Base-by-base conservation (phyloP, 345 rosid genomes). In the Murraya paniculata region DNA sequence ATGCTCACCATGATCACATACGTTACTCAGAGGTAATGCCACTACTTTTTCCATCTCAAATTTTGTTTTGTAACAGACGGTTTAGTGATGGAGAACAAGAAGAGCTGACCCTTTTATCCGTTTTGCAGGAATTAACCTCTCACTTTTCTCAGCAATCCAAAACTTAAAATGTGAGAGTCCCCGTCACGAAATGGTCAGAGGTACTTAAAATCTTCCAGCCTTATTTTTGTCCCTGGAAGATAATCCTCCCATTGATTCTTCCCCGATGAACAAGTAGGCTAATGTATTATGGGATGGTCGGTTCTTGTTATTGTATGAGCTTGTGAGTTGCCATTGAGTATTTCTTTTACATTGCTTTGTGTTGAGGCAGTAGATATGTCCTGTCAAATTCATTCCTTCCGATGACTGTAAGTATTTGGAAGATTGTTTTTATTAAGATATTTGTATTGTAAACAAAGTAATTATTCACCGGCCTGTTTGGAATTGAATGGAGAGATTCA, bases 21-120 rank as follows among this genome's bases (percentile, higher is more conserved):
- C 91, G 98, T n/a, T 94, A 91, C 78, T 92, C 98, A 2, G 89
- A 96, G 90, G 98, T 96, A 90, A 79, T 75, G 6, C 35, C 24
- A 50, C 64, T 36, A 11, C 61, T n/a, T 21, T 28, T 74, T 75
- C 55, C 22, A 25, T 19, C 45, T 74, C 6, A 25, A 33, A 22
- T 65, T 36, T 31, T 38, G 35, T 69, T 50, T 36, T 27, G 13
- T 25, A 18, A 28, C 22, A 56, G 25, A 36, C 1, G 21, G 21
- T 6, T 76, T 70, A 9, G 38, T 53, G 31, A 31, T 61, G 24
- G 14, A 67, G 36, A 13, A 31, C 30, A 24, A 24, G 39, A 57
- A 31, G 53, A 65, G 22, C 73, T 80, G 38, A 78, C 68, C 5
- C 22, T 62, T 77, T 60, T 55, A 35, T 70, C 68, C 9, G 25